Evolutionary conservation across 2,329 filamentous ascomycete species (phyloP), one percentile per base, ranked within the genome.

Genomic region (Sporothrix curviconia): DNA sequence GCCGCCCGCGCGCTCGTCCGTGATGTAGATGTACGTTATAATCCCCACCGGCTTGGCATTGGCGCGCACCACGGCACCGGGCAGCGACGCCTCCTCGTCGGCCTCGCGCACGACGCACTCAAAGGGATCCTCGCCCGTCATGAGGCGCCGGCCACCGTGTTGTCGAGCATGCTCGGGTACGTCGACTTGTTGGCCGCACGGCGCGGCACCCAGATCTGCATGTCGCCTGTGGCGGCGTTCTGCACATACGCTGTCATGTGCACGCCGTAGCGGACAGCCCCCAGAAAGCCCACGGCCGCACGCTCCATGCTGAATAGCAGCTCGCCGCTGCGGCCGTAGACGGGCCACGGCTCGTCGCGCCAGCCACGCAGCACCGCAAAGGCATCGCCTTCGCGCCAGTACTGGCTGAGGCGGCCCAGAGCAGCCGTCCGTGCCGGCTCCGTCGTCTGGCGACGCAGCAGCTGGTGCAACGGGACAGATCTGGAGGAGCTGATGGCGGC

Each of bases 141-240:
- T 85, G 64, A 97, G 85, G 0, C 81, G n/a, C 81, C 81, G 0
- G 92, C 94, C 7, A 95, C 94, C 1, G 91, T 91, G 70, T 97
- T 99, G 71, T 99, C 94, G 63, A 99, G 77, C 81, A 96, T 92
- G n/a, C 87, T 81, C 0, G 87, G 86, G 68, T 92, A 99, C 0
- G 91, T 96, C 63, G 89, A 83, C 76, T 97, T 99, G 59, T 77
- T 81, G 52, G 76, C 77, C 12, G 91, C 82, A 9, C 94, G 80
- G 46, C 85, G 81, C 3, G 94, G 89, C 1, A 95, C 82, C 92
- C 94, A 97, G 40, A 99, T 78, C 66, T 85, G 86, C 54, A 79
- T 71, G 39, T 61, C 70, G 43, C 66, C 73, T 2, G 39, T 50
- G 4, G 22, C 69, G 70, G 39, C 78, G 74, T 70, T 71, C 5